These are phyloP conservation scores for Penicillium frequentans DNA, from an alignment of 2,329 filamentous ascomycete species.

Conservation along the genomic window DNA sequence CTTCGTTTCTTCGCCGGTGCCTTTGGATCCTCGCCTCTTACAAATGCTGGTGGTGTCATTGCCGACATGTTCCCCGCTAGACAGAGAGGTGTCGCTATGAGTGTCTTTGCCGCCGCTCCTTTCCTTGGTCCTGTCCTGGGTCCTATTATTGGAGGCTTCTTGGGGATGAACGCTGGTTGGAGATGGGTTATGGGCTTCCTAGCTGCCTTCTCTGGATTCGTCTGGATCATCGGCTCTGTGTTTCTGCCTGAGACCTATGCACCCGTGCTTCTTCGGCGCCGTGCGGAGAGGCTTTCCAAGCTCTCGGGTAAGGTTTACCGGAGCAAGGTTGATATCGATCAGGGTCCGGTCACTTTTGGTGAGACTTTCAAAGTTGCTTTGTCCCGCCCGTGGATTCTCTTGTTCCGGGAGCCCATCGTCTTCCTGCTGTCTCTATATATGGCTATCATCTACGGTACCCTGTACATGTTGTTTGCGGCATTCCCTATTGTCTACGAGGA, in stretches of 20 bases:
- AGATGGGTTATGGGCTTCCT: slow-evolving; percentile 33
- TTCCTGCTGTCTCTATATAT: slow-evolving; percentile 32
- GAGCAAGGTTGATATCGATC: slow-evolving; percentile 28
- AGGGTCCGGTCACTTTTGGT: slow-evolving; percentile 20
- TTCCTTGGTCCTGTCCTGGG: slow-evolving; percentile 53
- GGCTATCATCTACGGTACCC: slow-evolving; percentile 30
- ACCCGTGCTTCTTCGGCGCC: slow-evolving; percentile 29
- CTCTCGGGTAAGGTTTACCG: slow-evolving; percentile 26
- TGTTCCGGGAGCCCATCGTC: slow-evolving; percentile 33
- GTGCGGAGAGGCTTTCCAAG: slow-evolving; percentile 25
- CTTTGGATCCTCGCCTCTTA: slow-evolving; percentile 59
- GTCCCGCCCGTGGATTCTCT: slow-evolving; percentile 29
- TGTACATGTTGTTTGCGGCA: slow-evolving; percentile 33
- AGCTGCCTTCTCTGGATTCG: slow-evolving; percentile 27
- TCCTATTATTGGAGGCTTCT: slow-evolving; percentile 31
- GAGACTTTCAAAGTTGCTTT: slow-evolving; percentile 26
- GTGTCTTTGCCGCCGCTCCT: slow-evolving; percentile 65
- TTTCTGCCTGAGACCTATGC: slow-evolving; percentile 32
- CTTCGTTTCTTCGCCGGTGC: slow-evolving; percentile 64
- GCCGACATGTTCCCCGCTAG: slow-evolving; percentile 58
- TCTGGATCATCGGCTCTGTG: slow-evolving; percentile 27
- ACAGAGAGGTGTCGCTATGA: slow-evolving; percentile 57
- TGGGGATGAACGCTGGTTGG: slow-evolving; percentile 31
- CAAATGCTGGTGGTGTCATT: slow-evolving; percentile 47
- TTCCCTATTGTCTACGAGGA: slow-evolving; percentile 33